Evolutionary conservation across 495 filamentous ascomycete genomes (phyloP).

Genomic region (Daldinia decipiens): DNA sequence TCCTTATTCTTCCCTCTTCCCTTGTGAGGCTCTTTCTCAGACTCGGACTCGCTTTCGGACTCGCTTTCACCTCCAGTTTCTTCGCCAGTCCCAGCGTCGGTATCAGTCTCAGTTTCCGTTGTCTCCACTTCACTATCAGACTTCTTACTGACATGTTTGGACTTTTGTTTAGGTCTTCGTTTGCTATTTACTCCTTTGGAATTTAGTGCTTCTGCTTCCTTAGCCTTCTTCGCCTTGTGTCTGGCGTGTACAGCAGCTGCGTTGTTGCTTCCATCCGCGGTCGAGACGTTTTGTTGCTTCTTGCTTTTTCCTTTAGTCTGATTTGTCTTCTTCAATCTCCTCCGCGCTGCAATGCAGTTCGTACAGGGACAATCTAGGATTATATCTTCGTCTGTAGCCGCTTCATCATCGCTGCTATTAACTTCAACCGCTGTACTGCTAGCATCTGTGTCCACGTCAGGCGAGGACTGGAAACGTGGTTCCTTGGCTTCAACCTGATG

Average conservation of each 20-base stretch:
- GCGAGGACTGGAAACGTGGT: constrained; percentile 5
- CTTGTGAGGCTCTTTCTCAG: constrained; percentile 23
- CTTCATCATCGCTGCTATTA: constrained; percentile 29
- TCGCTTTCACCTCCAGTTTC: constrained; percentile 27
- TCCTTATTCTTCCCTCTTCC: constrained; percentile 30
- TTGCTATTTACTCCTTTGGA: constrained; percentile 19
- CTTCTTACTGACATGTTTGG: constrained; percentile 41
- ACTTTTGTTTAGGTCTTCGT: constrained; percentile 18
- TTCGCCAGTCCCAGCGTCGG: constrained; percentile 6
- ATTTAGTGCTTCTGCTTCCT: neutral
- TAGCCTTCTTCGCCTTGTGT: constrained; percentile 32
- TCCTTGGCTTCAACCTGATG: constrained; percentile 43
- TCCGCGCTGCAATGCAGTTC: constrained; percentile 35
- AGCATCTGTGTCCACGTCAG: constrained; percentile 18
- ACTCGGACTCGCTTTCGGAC: constrained; percentile 29
- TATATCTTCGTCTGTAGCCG: constrained; percentile 20
- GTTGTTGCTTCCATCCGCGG: constrained; percentile 21
- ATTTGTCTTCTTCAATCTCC: constrained; percentile 13
- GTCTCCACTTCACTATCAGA: constrained; percentile 26
- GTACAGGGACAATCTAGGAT: constrained; percentile 44
- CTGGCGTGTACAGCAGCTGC: constrained; percentile 27
- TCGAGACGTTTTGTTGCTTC: constrained; percentile 18
- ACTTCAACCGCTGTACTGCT: constrained; percentile 20
- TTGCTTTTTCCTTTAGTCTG: constrained; percentile 18
- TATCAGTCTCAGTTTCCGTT: neutral